Evolutionary conservation across 441 rosid genomes (phyloP).

Genomic region (Mallotus repandus): DNA sequence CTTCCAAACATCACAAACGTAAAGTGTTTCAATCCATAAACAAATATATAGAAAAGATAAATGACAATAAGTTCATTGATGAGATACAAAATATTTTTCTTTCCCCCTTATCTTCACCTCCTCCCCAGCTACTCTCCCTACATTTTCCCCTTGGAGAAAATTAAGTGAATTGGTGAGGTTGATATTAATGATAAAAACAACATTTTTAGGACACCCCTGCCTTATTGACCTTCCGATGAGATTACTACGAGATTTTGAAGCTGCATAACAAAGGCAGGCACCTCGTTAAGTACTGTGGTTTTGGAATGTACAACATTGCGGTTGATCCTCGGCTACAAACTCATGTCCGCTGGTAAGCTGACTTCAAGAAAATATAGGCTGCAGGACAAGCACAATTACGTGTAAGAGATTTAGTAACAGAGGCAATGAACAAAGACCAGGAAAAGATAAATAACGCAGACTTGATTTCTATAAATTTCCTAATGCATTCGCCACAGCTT

Average conservation of each 20-base stretch:
- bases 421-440: constrained; percentile 5
- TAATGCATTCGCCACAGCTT: neutral
- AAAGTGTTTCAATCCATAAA: neutral
- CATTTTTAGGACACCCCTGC: neutral
- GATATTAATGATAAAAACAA: neutral
- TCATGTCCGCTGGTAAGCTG: constrained; percentile 79
- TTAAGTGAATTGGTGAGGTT: neutral
- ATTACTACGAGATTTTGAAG: neutral
- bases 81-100: neutral
- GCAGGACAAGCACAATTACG: constrained; percentile 35
- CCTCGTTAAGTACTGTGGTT: neutral
- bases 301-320: constrained; percentile 25
- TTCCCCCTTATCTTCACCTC: neutral
- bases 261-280: neutral
- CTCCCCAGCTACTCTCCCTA: neutral
- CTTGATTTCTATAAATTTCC: neutral
- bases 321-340: constrained; percentile 39
- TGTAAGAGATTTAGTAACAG: neutral
- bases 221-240: neutral
- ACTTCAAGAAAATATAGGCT: constrained; percentile 86
- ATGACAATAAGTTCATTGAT: neutral
- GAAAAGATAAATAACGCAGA: neutral
- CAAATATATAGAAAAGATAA: neutral
- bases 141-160: neutral
- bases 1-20: too few species aligned